A percentile compares a stretch with the other conserved stretches of the same genome.
phyloP scores from a whole-genome alignment of 2,329 filamentous ascomycete species.

The Verticillium zaregamsianum region DNA sequence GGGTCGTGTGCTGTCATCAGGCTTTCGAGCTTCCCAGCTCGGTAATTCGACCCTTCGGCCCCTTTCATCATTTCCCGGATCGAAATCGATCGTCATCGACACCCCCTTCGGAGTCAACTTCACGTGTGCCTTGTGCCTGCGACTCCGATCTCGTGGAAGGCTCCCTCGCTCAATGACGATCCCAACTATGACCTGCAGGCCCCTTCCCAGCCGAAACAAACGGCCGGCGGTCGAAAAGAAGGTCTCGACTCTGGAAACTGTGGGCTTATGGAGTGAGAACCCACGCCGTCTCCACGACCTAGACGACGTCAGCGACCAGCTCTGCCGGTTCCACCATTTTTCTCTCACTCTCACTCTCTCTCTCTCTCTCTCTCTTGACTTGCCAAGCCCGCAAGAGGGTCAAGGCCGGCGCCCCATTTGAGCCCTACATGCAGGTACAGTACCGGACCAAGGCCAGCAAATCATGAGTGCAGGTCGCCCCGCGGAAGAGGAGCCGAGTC shows the following conservation, averaged over 20 bases:
- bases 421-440: not conserved
- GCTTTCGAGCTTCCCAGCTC: not conserved
- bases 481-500: not conserved
- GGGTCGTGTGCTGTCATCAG: not conserved
- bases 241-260: not conserved
- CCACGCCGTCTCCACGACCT: not conserved
- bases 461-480: not conserved
- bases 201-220: not conserved
- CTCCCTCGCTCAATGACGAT: not conserved
- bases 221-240: not conserved
- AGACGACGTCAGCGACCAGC: not conserved
- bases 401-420: not conserved
- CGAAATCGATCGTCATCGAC: not conserved
- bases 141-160: not conserved
- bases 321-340: not conserved
- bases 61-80: not conserved
- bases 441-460: not conserved
- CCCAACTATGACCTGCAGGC: not conserved
- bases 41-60: not conserved
- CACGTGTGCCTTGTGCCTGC: not conserved
- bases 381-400: not conserved
- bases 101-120: not conserved
- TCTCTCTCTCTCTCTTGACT: not conserved
- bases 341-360: too few relatives aligned
- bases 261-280: not conserved